Evolutionary conservation across 1,284 basidiomycete species (phyloP), one percentile per base, ranked within the genome.

Genomic region (Mixia osmundae): DNA sequence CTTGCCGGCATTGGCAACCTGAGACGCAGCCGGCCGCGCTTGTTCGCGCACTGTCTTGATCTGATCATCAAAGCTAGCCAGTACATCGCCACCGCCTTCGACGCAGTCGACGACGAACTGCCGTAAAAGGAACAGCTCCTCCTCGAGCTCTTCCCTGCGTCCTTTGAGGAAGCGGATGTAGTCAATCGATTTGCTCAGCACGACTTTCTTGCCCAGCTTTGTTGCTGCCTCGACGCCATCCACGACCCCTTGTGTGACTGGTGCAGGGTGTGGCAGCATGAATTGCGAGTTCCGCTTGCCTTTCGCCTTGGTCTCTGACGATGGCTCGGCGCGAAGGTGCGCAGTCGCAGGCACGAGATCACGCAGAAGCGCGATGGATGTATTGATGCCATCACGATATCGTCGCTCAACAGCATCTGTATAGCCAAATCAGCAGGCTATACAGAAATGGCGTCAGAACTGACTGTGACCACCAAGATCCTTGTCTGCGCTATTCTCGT

Each of bases 401-500:
- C 37, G 36, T 15, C 37, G 39, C 30, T 40, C 39, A 5, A 40
- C 39, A 24, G 39, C 39, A 28, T 40, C n/a, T n/a, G n/a, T n/a
- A n/a, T n/a, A n/a, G n/a, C n/a, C n/a, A n/a, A n/a, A n/a, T n/a
- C n/a, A n/a, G n/a, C n/a, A n/a, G n/a, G n/a, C n/a, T n/a, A n/a
- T n/a, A n/a, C n/a, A n/a, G n/a, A n/a, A n/a, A n/a, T n/a, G n/a
- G n/a, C n/a, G n/a, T n/a, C n/a, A n/a, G n/a, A n/a, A n/a, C n/a
- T n/a, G n/a, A n/a, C n/a, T n/a, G n/a, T n/a, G n/a, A n/a, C n/a
- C n/a, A n/a, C n/a, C n/a, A n/a, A n/a, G n/a, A n/a, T n/a, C n/a
- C n/a, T n/a, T n/a, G n/a, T n/a, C n/a, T n/a, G n/a, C n/a, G n/a
- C n/a, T n/a, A n/a, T n/a, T n/a, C n/a, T n/a, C n/a, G n/a, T n/a